Percentiles rank a stretch among this genome's conserved stretches.
These are phyloP conservation scores for Ajuga chamaepitys DNA, from an alignment of 257 asterid genomes.

Conservation along the genomic window DNA sequence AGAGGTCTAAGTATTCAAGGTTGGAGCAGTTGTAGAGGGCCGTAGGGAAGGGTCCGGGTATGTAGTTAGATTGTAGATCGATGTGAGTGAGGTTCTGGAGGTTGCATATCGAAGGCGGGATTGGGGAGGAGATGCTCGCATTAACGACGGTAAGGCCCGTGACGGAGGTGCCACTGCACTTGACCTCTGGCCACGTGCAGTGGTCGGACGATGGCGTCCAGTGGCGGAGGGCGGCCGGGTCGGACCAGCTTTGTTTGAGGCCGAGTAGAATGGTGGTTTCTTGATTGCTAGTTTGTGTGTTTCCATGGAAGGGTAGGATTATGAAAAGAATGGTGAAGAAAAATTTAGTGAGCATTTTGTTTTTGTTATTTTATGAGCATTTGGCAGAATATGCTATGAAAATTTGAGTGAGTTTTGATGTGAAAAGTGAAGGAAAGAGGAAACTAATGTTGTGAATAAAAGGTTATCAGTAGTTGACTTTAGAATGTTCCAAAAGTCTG, in stretches of 20 bases:
- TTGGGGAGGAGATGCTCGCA: slow-evolving; percentile 19
- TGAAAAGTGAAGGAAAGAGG: slow-evolving; percentile 21
- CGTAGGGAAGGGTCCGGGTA: slow-evolving; percentile 44
- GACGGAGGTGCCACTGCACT: slow-evolving; percentile 43
- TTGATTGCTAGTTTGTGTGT: slow-evolving; percentile 32
- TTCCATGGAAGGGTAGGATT: slow-evolving; percentile 34
- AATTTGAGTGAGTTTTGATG: background rate
- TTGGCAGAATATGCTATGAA: background rate
- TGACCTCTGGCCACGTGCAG: slow-evolving; percentile 74
- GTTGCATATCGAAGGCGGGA: slow-evolving; percentile 48
- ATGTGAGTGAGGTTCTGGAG: slow-evolving; percentile 41
- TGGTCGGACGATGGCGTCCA: slow-evolving; percentile 59
- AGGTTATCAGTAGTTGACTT: slow-evolving; percentile 15
- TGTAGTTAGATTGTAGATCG: slow-evolving; percentile 31
- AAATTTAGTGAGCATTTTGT: background rate
- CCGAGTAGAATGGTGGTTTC: slow-evolving; percentile 49
- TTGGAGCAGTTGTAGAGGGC: slow-evolving; percentile 38
- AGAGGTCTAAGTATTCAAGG: slow-evolving; percentile 54
- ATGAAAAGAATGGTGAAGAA: slow-evolving; percentile 27
- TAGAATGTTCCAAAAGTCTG: background rate
- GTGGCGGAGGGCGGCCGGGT: slow-evolving; percentile 44
- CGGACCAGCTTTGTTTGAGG: slow-evolving; percentile 50
- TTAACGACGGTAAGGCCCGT: slow-evolving; percentile 22
- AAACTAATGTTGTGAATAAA: slow-evolving; percentile 2
- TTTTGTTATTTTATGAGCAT: background rate